Evolutionary conservation across 1,284 basidiomycete species (phyloP).

Genomic region (Rhodotorula sp.): DNA sequence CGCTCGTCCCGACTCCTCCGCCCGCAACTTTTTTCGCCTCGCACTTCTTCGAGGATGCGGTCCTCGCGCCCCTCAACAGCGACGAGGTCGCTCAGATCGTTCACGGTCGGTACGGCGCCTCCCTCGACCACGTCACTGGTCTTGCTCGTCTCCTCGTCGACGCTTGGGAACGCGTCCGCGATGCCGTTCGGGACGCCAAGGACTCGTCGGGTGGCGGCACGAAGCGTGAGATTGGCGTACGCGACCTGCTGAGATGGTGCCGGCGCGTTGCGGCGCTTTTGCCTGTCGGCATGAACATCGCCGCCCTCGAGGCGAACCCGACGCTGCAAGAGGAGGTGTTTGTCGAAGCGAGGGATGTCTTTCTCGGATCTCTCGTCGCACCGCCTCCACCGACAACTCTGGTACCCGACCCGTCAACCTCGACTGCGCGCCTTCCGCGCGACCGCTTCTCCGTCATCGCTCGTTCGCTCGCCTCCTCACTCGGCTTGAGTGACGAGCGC

Average conservation of each 20-base stretch:
- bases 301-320: slow-evolving; percentile 56
- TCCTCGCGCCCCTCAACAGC: slow-evolving; percentile 60
- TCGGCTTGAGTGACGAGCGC: slow-evolving; percentile 37
- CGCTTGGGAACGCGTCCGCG: slow-evolving; percentile 61
- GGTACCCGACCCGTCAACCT: background rate
- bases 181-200: slow-evolving; percentile 26
- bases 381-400: slow-evolving; percentile 39
- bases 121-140: slow-evolving; percentile 52
- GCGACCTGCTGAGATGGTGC: slow-evolving; percentile 81
- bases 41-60: slow-evolving; percentile 75
- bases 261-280: slow-evolving; percentile 66
- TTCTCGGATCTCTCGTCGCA: slow-evolving; percentile 67
- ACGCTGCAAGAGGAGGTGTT: slow-evolving; percentile 83
- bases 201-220: slow-evolving; percentile 47
- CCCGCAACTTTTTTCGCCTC: slow-evolving; percentile 66
- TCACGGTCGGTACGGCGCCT: slow-evolving; percentile 60
- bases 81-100: slow-evolving; percentile 71
- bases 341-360: slow-evolving; percentile 85
- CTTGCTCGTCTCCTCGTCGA: slow-evolving; percentile 58
- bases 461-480: slow-evolving; percentile 21
- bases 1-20: background rate
- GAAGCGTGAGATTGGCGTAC: slow-evolving; percentile 62
- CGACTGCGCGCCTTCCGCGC: background rate
- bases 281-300: slow-evolving; percentile 48
- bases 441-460: slow-evolving; percentile 31